Percentiles rank a stretch among this genome's conserved stretches.
Evolutionary conservation across 2,329 filamentous ascomycete species (phyloP).

Genomic region (Diaporthe citri): DNA sequence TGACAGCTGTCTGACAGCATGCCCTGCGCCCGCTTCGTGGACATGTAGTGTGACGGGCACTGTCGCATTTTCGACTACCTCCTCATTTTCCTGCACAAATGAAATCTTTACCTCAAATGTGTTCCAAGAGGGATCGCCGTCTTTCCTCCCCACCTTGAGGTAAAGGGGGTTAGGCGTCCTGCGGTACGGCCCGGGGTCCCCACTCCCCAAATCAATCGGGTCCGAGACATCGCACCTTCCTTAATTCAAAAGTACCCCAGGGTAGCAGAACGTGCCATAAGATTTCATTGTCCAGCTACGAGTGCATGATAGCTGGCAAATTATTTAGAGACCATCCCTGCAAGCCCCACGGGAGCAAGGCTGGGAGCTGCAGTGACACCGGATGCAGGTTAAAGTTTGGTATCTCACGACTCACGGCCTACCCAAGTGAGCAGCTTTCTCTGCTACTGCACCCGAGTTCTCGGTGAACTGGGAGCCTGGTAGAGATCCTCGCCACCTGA

Average conservation of each 20-base stretch:
- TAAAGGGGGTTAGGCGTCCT: neutral
- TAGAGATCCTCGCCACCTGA: neutral
- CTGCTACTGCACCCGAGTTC: neutral
- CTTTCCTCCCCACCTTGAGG: neutral
- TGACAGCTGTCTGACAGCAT: slow-evolving; percentile 4
- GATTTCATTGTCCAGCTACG: neutral
- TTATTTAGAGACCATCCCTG: neutral
- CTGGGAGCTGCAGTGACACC: neutral
- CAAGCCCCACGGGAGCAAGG: neutral
- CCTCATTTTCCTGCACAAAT: neutral
- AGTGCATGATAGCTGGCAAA: neutral
- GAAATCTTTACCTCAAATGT: neutral
- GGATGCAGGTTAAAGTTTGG: neutral
- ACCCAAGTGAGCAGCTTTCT: neutral
- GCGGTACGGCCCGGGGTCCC: neutral
- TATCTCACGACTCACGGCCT: neutral
- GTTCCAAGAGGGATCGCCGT: neutral
- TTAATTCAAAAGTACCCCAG: neutral
- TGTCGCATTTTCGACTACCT: neutral
- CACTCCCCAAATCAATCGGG: neutral
- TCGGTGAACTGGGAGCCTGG: neutral
- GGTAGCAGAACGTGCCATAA: neutral
- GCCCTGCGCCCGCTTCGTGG: neutral
- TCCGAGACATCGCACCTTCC: neutral
- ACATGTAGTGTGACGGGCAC: neutral